A percentile compares a stretch with the other conserved stretches of the same genome.
Evolutionary conservation across 2,329 filamentous ascomycete species (phyloP).

Genomic region (Alternaria sp.): DNA sequence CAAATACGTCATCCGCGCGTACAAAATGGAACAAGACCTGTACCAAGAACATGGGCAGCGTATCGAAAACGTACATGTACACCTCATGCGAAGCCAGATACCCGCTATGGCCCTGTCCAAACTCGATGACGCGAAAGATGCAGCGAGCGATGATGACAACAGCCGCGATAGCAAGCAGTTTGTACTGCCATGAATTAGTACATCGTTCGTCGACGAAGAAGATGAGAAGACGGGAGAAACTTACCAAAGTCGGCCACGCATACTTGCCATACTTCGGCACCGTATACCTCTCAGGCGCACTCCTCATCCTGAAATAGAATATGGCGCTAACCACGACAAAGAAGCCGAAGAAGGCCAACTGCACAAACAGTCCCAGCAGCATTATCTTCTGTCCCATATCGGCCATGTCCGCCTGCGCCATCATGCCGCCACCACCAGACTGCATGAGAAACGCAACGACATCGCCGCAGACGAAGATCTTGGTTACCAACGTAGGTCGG

Average conservation of each 20-base stretch:
- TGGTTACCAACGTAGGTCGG: constrained; percentile 55
- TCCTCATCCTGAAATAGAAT: constrained; percentile 30
- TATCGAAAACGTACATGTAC: constrained; percentile 57
- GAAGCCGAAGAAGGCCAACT: constrained; percentile 18
- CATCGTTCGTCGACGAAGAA: not conserved
- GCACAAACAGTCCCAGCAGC: constrained; percentile 32
- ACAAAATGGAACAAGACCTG: constrained; percentile 45
- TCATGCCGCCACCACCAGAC: constrained; percentile 39
- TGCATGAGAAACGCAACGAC: constrained; percentile 60
- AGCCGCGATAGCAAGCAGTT: constrained; percentile 52
- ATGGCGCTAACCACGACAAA: constrained; percentile 31
- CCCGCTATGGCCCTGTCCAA: constrained; percentile 53
- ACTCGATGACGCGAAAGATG: constrained; percentile 50
- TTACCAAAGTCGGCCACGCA: constrained; percentile 46
- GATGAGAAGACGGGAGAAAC: not conserved
- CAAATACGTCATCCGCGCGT: constrained; percentile 25
- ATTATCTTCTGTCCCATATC: constrained; percentile 29
- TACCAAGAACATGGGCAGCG: constrained; percentile 51
- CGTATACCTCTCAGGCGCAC: constrained; percentile 12
- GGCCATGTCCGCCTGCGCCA: constrained; percentile 22
- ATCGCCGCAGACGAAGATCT: constrained; percentile 62
- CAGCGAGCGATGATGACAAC: constrained; percentile 57
- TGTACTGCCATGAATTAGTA: not conserved
- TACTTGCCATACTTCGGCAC: constrained; percentile 42
- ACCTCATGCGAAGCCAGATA: constrained; percentile 53